Evolutionary conservation across 306 rosid genomes (phyloP), one percentile per base, ranked within the genome.

Genomic region (Corylus heterophylla): DNA sequence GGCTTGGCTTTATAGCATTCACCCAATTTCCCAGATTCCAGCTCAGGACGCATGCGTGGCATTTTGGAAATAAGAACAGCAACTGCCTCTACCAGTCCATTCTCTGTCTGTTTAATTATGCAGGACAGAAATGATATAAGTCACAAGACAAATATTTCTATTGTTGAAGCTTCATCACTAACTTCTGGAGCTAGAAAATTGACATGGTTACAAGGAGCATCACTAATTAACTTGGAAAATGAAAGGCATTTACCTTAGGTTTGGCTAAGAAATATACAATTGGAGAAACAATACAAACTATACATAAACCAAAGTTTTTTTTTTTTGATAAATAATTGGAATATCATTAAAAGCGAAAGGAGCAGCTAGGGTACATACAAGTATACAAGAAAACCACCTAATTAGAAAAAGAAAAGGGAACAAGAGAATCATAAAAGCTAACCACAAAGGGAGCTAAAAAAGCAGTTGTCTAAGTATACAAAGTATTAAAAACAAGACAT

Each of bases 41-140:
- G 80, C 75, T 89, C 90, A 63, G 85, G 92, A 73, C 97, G 89
- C 84, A 91, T 56, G 67, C 94, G 92, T 44, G 97, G 98, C 91
- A 84, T 91, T 85, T 89, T 89, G 76, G 97, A 90, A 86, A 94
- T 89, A 72, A 94, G 92, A 85, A 90, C 81, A 80, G 95, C 97
- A 63, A 94, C 96, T 70, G 97, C 88, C 89, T 94, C 98, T 61
- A 94, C 97, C 69, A 89, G 88, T 73, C 98, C 98, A 83, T 94
- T 94, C 84, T 94, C 98, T 61, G 84, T 79, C 98, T 94, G 87
- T 71, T 75, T 50, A 78, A 77, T 71, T 79, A 79, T 9, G 78
- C 42, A 66, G 31, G n/a, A 63, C 50, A 55, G 47, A 72, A 74
- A 80, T 76, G 71, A 85, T 82, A 76, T 66, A 84, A 80, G 75